phyloP scores from a whole-genome alignment of 1,284 basidiomycete genomes.

The Leccinum angustisporum region DNA sequence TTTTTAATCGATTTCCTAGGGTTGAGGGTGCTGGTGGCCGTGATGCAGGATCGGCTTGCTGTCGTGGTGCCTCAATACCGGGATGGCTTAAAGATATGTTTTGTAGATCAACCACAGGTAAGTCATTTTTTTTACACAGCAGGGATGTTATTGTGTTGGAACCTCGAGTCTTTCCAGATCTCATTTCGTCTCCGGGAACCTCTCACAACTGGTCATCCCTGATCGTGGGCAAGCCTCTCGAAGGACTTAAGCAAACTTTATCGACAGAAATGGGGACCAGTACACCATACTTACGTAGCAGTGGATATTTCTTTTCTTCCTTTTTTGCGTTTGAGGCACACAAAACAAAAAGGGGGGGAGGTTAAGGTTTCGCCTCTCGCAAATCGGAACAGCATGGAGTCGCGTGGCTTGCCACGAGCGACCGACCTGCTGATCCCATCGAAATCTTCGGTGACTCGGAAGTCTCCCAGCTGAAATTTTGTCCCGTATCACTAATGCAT shows the following conservation, averaged over 20 bases:
- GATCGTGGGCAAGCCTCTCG: neutral
- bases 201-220: slow-evolving; percentile 15
- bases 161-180: neutral
- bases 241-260: slow-evolving; percentile 1
- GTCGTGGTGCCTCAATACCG: neutral
- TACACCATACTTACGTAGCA: neutral
- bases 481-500: slow-evolving; percentile 3
- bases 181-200: neutral
- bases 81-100: neutral
- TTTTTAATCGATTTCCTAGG: neutral
- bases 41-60: neutral
- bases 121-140: neutral
- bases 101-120: neutral
- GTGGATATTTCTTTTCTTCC: neutral
- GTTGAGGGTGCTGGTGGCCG: neutral
- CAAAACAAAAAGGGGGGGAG: slow-evolving; percentile 3
- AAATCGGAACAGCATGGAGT: slow-evolving; percentile 21
- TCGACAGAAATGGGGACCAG: neutral
- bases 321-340: neutral
- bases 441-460: neutral
- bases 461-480: neutral
- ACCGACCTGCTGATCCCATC: neutral
- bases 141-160: neutral
- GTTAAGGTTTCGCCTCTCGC: slow-evolving; percentile 7
- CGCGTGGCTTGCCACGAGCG: slow-evolving; percentile 25